Percentiles rank a stretch among this genome's conserved stretches.
Conservation (phyloP, 768 basidiomycete species). For the Kwoniella dendrophila region DNA sequence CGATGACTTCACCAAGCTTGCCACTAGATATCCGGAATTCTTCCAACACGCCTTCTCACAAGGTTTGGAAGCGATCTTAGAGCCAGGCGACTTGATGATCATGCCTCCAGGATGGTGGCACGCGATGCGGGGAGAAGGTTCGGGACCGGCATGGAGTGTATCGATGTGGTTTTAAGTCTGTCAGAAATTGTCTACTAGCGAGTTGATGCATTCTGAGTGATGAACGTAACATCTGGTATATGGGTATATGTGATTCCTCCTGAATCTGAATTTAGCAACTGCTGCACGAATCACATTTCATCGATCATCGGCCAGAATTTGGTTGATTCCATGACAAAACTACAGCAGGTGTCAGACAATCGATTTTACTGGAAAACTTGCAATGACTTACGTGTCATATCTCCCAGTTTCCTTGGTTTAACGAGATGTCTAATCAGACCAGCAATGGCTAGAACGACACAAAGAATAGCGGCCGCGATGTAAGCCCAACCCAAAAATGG, state of each 20-base stretch:
- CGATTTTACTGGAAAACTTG: not conserved
- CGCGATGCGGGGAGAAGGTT: constrained; percentile 52
- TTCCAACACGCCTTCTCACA: constrained; percentile 63
- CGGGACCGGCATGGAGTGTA: constrained; percentile 49
- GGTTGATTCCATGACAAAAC: constrained; percentile 55
- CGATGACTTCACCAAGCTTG: constrained; percentile 15
- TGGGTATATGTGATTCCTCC: not conserved
- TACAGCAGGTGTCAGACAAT: constrained; percentile 13
- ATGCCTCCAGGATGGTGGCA: constrained; percentile 72
- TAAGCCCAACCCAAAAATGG: constrained; percentile 99
- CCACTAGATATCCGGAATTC: constrained; percentile 61
- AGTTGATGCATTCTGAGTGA: not conserved
- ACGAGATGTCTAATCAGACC: constrained; percentile 91
- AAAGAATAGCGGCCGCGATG: constrained; percentile 81
- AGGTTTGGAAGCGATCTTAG: constrained; percentile 67
- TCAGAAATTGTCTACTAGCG: not conserved
- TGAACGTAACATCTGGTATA: constrained; percentile 1
- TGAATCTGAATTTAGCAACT: too few species aligned
- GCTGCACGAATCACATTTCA: too few species aligned
- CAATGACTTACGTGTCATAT: constrained; percentile 53
- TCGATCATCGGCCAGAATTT: constrained; percentile 5
- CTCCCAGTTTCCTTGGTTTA: constrained; percentile 69
- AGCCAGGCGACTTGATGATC: constrained; percentile 82
- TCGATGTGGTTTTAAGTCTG: constrained; percentile 51
- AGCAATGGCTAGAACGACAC: constrained; percentile 80